Evolutionary conservation across 176 grass and related monocot species (phyloP), one percentile per base, ranked within the genome.

Genomic region (Tillandsia leiboldiana): DNA sequence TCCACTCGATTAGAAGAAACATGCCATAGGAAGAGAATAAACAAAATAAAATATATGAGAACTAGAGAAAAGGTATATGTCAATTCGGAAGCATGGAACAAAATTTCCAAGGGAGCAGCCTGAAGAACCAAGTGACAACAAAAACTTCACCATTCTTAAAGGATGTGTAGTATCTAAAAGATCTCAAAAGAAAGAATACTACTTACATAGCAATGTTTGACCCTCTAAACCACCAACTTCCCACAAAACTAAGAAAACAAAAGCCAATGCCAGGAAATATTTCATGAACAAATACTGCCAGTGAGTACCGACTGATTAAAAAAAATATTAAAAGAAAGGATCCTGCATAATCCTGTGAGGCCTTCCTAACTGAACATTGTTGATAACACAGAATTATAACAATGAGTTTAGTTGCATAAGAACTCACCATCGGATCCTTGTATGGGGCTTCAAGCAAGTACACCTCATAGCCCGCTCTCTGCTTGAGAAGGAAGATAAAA

Each of bases 391-490:
- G 12, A 11, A 56, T 26, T 49, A 50, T 50, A 73, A 14, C 5
- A 58, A 54, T 42, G 33, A 42, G 33, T 42, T 42, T 42, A 42
- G 33, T 58, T 59, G 50, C 18, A 52, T 28, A 12, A 50, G 49
- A 89, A 84, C 79, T 87, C 79, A 92, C 89, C 74, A 58, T 85
- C 79, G 93, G 93, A 75, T 97, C 93, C 71, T 97, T 97, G 66
- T 97, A 97, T 72, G 93, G 93, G 72, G 89, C 93, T 79, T 97
- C 93, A 53, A 97, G 79, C 84, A 97, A 64, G 83, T 90, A 97
- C 50, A 97, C 89, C 77, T 97, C 93, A 81, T 97, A 97, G 26
- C 84, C 89, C 4, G 89, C 89, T 73, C 78, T 92, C 89, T 97
- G 77, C 62, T 79, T 26, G 76, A 79, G 74, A 72, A 81, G 18